Percentiles rank a stretch among this genome's conserved stretches.
phyloP scores from a whole-genome alignment of 331 rosid genomes.

The Arachis monticola region DNA sequence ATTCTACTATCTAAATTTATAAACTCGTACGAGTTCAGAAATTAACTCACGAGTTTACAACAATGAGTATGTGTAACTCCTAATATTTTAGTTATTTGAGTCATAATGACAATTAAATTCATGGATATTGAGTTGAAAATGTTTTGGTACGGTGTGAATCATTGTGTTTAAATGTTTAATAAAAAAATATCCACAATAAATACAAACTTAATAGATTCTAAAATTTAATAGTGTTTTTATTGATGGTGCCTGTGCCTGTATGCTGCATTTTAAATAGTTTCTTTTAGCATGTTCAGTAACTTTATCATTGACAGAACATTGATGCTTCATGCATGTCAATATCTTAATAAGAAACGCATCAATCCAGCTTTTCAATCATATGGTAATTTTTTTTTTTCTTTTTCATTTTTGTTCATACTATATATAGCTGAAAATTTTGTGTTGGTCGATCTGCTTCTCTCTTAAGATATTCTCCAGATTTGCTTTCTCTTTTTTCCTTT shows the following conservation, averaged over 20 bases:
- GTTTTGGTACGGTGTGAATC: neutral
- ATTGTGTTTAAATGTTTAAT: neutral
- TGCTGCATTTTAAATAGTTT: neutral
- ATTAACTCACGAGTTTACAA: no score
- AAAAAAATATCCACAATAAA: neutral
- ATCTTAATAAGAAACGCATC: neutral
- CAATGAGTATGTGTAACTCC: neutral
- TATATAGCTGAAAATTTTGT: no score
- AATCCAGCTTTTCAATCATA: neutral
- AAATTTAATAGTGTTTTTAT: neutral
- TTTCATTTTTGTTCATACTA: no score
- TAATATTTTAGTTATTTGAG: neutral
- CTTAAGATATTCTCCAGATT: no score
- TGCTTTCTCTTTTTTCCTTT: no score
- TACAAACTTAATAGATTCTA: neutral
- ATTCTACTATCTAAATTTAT: no score
- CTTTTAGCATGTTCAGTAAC: conserved; percentile 6
- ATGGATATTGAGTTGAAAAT: neutral
- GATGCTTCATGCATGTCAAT: neutral
- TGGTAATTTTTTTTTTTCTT: neutral
- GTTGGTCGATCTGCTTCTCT: no score
- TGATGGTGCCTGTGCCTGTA: neutral
- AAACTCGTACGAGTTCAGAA: no score
- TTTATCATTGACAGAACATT: neutral
- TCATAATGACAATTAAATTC: neutral